Conservation (phyloP, 2,329 filamentous ascomycete species). For the Sporothrix variecibatus region DNA sequence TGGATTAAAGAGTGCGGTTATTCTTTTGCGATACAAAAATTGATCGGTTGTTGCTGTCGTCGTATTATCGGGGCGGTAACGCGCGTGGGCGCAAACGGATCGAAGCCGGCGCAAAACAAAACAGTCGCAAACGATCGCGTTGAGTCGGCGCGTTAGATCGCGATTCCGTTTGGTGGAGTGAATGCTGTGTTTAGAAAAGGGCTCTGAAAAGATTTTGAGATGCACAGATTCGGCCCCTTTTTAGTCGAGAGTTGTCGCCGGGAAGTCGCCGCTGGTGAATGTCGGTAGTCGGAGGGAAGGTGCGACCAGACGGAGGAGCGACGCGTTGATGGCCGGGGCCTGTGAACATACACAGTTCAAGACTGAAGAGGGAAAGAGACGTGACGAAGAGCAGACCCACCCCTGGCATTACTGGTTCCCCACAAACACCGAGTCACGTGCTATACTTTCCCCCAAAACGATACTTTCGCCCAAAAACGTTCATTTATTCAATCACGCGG, state of each 20-base stretch:
- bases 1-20: background rate
- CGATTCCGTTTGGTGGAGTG: background rate
- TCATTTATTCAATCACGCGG: too few species aligned
- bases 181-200: background rate
- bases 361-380: background rate
- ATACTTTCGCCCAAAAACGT: background rate
- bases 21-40: background rate
- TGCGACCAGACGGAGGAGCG: background rate
- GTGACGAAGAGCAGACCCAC: background rate
- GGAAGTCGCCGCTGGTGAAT: background rate
- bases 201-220: background rate
- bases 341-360: background rate
- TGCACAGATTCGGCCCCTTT: background rate
- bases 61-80: background rate
- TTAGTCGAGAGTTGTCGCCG: background rate
- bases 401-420: background rate
- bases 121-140: background rate
- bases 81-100: background rate
- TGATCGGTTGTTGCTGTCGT: too few species aligned
- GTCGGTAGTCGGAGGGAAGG: background rate
- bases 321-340: background rate
- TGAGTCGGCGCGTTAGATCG: background rate
- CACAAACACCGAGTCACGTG: conserved; percentile 22
- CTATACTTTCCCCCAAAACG: background rate
- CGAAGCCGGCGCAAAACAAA: background rate